A percentile compares a stretch with the other conserved stretches of the same genome.
Conservation (phyloP, 768 basidiomycete species). For the Phallus indusiatus region DNA sequence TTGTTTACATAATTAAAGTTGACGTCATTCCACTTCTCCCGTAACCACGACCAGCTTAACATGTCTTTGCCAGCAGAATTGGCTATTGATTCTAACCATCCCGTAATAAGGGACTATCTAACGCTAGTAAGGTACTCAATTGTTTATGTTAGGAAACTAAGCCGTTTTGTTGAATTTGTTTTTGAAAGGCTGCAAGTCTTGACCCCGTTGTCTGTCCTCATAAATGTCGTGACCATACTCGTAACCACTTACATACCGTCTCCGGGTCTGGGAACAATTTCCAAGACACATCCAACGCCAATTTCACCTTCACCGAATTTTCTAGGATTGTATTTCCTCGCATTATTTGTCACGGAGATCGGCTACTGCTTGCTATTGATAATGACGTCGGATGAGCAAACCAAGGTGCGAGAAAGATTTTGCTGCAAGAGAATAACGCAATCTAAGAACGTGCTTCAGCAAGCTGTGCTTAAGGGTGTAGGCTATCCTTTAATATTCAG, state of each 20-base stretch:
- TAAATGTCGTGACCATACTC: slow-evolving; percentile 64
- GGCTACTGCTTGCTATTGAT: slow-evolving; percentile 80
- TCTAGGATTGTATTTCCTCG: slow-evolving; percentile 50
- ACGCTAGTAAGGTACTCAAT: slow-evolving; percentile 44
- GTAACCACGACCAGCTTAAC: not conserved
- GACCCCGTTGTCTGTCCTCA: slow-evolving; percentile 74
- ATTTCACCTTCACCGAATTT: slow-evolving; percentile 56
- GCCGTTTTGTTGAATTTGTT: not conserved
- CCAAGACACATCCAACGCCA: slow-evolving; percentile 50
- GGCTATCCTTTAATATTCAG: slow-evolving; percentile 66
- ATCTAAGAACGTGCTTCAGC: slow-evolving; percentile 25
- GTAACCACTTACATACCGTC: slow-evolving; percentile 59
- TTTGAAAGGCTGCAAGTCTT: slow-evolving; percentile 66
- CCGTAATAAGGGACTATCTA: slow-evolving; percentile 56
- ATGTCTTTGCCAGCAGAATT: slow-evolving; percentile 27
- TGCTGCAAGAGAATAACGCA: not conserved
- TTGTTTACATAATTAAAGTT: not conserved
- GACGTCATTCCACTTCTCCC: not conserved
- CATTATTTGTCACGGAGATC: slow-evolving; percentile 57
- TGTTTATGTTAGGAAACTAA: not conserved
- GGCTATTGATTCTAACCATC: slow-evolving; percentile 49
- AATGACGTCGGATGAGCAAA: slow-evolving; percentile 61
- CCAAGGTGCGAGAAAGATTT: slow-evolving; percentile 45
- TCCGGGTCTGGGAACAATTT: slow-evolving; percentile 53
- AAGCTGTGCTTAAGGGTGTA: slow-evolving; percentile 66